Conservation (phyloP, 2,329 filamentous ascomycete species). For the Colletotrichum trifolii region DNA sequence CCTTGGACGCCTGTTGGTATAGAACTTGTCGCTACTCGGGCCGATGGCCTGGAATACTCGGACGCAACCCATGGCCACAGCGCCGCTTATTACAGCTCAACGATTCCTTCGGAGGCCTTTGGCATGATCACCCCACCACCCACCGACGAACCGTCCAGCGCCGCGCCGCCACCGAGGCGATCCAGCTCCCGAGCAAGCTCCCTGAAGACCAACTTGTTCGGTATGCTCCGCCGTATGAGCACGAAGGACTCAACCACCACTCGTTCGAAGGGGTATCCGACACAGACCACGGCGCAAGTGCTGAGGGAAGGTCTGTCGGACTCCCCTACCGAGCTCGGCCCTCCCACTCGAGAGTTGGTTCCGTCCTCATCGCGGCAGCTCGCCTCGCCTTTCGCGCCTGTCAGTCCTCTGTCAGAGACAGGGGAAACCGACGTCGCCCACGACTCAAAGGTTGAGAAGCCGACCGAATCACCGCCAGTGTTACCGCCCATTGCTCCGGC, state of each 20-base stretch:
- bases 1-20: slow-evolving; percentile 33
- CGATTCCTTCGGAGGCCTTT: slow-evolving; percentile 54
- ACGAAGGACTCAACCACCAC: slow-evolving; percentile 36
- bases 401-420: slow-evolving; percentile 26
- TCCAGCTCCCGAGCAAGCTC: slow-evolving; percentile 48
- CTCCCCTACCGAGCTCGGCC: slow-evolving; percentile 45
- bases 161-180: slow-evolving; percentile 37
- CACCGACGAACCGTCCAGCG: slow-evolving; percentile 26
- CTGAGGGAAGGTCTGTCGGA: slow-evolving; percentile 38
- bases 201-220: slow-evolving; percentile 48
- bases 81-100: slow-evolving; percentile 55
- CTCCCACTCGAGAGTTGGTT: slow-evolving; percentile 9
- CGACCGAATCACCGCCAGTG: slow-evolving; percentile 31
- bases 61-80: slow-evolving; percentile 41
- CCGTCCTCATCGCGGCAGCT: slow-evolving; percentile 3
- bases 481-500: slow-evolving; percentile 48
- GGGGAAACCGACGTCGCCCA: slow-evolving; percentile 13
- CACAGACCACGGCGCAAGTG: slow-evolving; percentile 20
- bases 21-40: slow-evolving; percentile 35
- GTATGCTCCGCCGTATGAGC: slow-evolving; percentile 48
- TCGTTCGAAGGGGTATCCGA: slow-evolving; percentile 16
- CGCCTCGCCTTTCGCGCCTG: slow-evolving; percentile 25
- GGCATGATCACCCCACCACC: slow-evolving; percentile 49
- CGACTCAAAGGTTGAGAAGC: slow-evolving; percentile 4
- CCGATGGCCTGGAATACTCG: slow-evolving; percentile 36